Evolutionary conservation across 225 moss, liverwort and hornwort genomes (phyloP).

Genomic region (Anthoceros angustus): DNA sequence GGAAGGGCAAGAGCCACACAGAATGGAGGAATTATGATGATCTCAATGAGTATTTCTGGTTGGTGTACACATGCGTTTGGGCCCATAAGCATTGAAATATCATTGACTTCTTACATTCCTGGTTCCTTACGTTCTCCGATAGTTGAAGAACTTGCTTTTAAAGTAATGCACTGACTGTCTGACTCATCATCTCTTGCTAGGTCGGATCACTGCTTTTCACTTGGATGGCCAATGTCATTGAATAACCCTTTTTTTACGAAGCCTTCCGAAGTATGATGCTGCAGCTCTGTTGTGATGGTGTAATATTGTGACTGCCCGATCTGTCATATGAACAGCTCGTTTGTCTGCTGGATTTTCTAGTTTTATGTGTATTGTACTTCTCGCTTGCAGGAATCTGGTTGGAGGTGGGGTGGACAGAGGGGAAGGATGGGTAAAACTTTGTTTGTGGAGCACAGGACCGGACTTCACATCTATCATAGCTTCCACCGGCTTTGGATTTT

Average conservation of each 20-base stretch:
- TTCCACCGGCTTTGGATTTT: not conserved
- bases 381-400: no score
- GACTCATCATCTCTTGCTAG: not conserved
- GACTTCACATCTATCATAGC: not conserved
- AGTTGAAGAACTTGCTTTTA: no score
- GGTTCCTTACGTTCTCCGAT: no score
- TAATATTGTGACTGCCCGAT: no score
- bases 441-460: not conserved
- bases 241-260: not conserved
- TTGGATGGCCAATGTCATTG: not conserved
- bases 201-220: not conserved
- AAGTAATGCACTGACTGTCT: not conserved
- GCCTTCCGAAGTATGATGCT: not conserved
- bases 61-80: not conserved
- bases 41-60: constrained; percentile 62
- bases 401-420: not conserved
- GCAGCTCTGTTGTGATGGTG: no score
- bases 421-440: not conserved
- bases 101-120: no score
- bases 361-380: no score
- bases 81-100: no score
- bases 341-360: no score
- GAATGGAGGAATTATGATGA: constrained; percentile 43
- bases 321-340: no score
- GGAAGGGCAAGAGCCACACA: constrained; percentile 61